Base-by-base conservation (phyloP, 2,329 filamentous ascomycete species). In the Thyridium curvatum region DNA sequence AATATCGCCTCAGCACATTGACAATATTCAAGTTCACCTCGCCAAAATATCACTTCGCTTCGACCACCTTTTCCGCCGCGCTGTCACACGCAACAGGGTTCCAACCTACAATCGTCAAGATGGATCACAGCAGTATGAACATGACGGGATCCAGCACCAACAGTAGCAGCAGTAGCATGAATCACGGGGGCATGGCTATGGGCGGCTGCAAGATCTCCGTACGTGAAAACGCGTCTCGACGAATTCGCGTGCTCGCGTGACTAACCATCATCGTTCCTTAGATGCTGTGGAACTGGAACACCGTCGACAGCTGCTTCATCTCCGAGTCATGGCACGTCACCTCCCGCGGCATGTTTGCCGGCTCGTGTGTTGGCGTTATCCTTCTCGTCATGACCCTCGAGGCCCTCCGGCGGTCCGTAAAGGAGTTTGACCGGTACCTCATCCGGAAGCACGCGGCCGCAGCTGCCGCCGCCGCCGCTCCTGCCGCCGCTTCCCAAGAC, bases 211-310 rank as follows among this genome's bases (percentile, higher is more conserved):
- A 67, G 46, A 67, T 70, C 31, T 64, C 60, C 15, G 65, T 67
- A 50, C 18, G 59, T 49, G 8, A 44, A 61, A 69, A 53, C 37
- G 28, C 12, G 12, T 9, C n/a, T n/a, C 18, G 8, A 16, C 16
- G 32, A 13, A 10, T 10, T 9, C 15, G 34, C 7, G 10, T 15
- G 40, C 29, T 26, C 39, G 46, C 26, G 44, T 46, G 28, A 34
- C 39, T 18, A n/a, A 32, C 35, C 43, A 42, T n/a, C n/a, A 46
- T 16, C 36, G 12, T 30, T 1, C n/a, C 3, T 18, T 41, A 86
- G 82, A 89, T 88, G 84, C 66, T 86, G 31, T 87, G 84, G 82
- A 89, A 88, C 59, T 86, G 82, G 82, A 71, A 84, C 58, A 83
- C 80, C 3, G 66, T 85, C 54, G 79, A 84, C 55, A 62, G 80